Evolutionary conservation across 2,329 filamentous ascomycete species (phyloP).

Genomic region (Colletotrichum sp.): DNA sequence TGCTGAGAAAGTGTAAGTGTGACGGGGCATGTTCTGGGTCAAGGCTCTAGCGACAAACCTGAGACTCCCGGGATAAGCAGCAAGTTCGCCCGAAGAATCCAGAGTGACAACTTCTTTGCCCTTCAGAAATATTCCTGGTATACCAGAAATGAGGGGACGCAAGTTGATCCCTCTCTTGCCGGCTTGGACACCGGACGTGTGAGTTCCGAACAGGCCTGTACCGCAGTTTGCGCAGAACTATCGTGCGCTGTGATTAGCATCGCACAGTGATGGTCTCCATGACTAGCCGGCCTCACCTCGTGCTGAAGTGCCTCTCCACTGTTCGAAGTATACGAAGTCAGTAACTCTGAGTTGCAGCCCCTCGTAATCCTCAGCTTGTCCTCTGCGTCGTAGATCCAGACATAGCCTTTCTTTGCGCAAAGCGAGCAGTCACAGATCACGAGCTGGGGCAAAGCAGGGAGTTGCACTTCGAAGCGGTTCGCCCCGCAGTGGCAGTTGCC

Average conservation of each 20-base stretch:
- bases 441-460: neutral
- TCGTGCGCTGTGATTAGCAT: neutral
- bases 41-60: neutral
- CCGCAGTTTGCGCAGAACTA: conserved; percentile 33
- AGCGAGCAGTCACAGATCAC: conserved; percentile 27
- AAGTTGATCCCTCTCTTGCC: conserved; percentile 28
- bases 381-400: conserved; percentile 25
- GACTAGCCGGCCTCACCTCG: conserved; percentile 14
- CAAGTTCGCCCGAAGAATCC: rapidly evolving
- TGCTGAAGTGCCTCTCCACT: conserved; percentile 3
- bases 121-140: neutral
- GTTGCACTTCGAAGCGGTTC: conserved; percentile 27
- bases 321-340: conserved; percentile 5
- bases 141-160: neutral
- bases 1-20: neutral
- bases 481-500: conserved; percentile 35
- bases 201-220: conserved; percentile 27
- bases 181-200: conserved; percentile 24
- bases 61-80: neutral
- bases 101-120: neutral
- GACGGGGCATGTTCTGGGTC: too few species aligned
- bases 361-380: conserved; percentile 13
- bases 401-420: conserved; percentile 32
- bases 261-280: neutral
- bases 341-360: conserved; percentile 4